Conservation (phyloP, 2,329 filamentous ascomycete genomes). For the Cryphonectria parasitica region DNA sequence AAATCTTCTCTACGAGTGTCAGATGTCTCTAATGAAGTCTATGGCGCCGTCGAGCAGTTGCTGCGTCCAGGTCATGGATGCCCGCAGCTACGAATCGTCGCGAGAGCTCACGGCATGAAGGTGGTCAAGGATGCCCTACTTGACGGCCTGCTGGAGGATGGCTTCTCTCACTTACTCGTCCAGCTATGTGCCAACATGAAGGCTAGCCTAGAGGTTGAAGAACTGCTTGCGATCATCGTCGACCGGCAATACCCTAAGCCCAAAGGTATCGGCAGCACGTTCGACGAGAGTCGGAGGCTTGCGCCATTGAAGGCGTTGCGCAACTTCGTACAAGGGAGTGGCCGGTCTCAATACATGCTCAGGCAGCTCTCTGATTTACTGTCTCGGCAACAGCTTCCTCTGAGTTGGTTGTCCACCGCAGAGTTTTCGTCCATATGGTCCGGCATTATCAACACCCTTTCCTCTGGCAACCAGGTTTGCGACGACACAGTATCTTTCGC, state of each 20-base stretch:
- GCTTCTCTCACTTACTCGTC: conserved; percentile 46
- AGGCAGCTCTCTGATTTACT: conserved; percentile 44
- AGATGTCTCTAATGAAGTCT: conserved; percentile 49
- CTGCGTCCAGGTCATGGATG: conserved; percentile 48
- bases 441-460: conserved; percentile 41
- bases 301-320: conserved; percentile 41
- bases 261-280: conserved; percentile 37
- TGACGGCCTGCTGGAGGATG: conserved; percentile 46
- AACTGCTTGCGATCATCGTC: conserved; percentile 44
- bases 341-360: conserved; percentile 41
- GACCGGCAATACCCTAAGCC: conserved; percentile 43
- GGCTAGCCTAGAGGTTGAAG: conserved; percentile 46
- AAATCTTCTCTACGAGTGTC: conserved; percentile 41
- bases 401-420: conserved; percentile 49
- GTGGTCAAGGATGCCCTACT: conserved; percentile 47
- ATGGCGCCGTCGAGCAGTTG: conserved; percentile 52
- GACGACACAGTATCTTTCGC: conserved; percentile 44
- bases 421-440: conserved; percentile 49
- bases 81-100: conserved; percentile 49
- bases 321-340: conserved; percentile 39
- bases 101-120: conserved; percentile 51
- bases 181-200: conserved; percentile 45
- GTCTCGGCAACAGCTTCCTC: conserved; percentile 40
- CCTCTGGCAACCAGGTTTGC: conserved; percentile 35
- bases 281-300: conserved; percentile 35